Evolutionary conservation across 371 early-diverging fungal genomes (phyloP).

Genomic region (Mucor racemosus): DNA sequence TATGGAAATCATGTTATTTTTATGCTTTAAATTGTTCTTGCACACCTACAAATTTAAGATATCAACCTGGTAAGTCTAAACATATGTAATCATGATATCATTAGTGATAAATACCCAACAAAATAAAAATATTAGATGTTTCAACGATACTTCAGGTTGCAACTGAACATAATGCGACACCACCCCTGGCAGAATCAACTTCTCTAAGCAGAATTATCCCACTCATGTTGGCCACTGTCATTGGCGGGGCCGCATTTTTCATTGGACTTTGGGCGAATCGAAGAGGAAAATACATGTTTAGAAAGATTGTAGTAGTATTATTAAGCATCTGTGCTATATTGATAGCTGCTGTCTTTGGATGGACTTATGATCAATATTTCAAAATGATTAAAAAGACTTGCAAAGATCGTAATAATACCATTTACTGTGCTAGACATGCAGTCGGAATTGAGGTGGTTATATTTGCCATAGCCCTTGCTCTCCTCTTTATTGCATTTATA

Average conservation of each 20-base stretch:
- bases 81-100: constrained; percentile 7
- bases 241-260: constrained; percentile 28
- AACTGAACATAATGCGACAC: constrained; percentile 28
- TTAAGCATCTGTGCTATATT: constrained; percentile 19
- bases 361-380: constrained; percentile 26
- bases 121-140: no score
- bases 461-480: constrained; percentile 28
- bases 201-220: constrained; percentile 34
- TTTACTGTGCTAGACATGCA: constrained; percentile 28
- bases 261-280: constrained; percentile 31
- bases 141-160: constrained; percentile 31
- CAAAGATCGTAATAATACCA: constrained; percentile 13
- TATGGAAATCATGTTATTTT: constrained; percentile 48
- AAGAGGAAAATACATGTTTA: constrained; percentile 19
- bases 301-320: constrained; percentile 27
- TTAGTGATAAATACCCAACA: neutral
- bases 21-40: constrained; percentile 46
- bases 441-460: constrained; percentile 34
- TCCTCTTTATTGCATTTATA: constrained; percentile 21
- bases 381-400: constrained; percentile 24
- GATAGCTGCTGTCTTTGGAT: constrained; percentile 25
- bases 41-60: constrained; percentile 30
- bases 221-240: constrained; percentile 25
- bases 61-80: constrained; percentile 38
- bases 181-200: constrained; percentile 16